Conservation (phyloP, 352 stramenopile genomes). For the Phytophthora uliginosa region DNA sequence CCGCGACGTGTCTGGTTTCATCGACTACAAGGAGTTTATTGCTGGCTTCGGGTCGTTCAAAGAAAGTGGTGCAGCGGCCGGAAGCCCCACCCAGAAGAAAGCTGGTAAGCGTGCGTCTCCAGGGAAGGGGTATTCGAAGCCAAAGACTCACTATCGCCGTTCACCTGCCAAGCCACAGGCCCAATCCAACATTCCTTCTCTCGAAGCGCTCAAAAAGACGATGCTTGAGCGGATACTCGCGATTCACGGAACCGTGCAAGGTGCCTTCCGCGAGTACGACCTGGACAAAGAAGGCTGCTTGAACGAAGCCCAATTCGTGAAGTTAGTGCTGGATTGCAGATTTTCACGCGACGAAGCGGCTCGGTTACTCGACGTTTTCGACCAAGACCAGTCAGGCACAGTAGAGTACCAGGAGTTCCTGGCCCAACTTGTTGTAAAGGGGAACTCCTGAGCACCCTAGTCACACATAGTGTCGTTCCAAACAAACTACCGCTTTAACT, state of each 20-base stretch:
- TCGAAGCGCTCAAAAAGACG: constrained; percentile 55
- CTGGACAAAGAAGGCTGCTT: constrained; percentile 46
- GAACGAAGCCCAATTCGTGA: constrained; percentile 55
- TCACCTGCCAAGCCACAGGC: constrained; percentile 20
- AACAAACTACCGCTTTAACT: constrained; percentile 7
- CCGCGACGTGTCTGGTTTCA: constrained; percentile 70
- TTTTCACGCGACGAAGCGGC: constrained; percentile 43
- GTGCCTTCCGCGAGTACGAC: constrained; percentile 65
- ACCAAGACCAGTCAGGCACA: constrained; percentile 56
- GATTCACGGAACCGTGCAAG: constrained; percentile 60
- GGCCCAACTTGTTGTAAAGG: constrained; percentile 49
- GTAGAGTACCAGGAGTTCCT: constrained; percentile 76
- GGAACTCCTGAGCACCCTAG: not conserved
- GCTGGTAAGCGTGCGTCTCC: constrained; percentile 13
- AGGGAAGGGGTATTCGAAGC: constrained; percentile 16
- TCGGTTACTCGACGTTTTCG: constrained; percentile 46
- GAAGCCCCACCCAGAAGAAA: constrained; percentile 27
- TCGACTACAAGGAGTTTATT: constrained; percentile 83
- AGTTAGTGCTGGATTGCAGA: constrained; percentile 45
- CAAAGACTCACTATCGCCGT: constrained; percentile 20
- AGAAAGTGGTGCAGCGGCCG: constrained; percentile 28
- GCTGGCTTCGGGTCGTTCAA: constrained; percentile 47
- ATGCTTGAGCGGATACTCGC: constrained; percentile 52
- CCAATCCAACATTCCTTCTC: constrained; percentile 32
- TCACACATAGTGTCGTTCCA: constrained; percentile 15